Evolutionary conservation across 2,329 filamentous ascomycete species (phyloP).

Genomic region (Parastagonospora avenae): DNA sequence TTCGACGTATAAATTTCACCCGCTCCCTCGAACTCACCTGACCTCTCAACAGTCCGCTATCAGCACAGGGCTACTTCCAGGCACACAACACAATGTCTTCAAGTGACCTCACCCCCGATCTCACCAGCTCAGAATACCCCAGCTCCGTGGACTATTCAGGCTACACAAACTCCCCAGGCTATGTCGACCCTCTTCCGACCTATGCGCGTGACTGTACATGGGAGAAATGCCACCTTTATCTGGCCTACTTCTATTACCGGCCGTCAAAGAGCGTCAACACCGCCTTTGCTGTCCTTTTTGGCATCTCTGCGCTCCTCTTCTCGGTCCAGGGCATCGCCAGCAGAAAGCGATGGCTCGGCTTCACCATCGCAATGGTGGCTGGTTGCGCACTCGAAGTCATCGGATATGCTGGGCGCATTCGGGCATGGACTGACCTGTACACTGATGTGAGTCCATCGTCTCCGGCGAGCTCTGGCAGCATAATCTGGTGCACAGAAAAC

Average conservation of each 20-base stretch:
- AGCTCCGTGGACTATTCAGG: not conserved
- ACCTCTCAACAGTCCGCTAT: too few relatives aligned
- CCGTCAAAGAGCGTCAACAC: constrained; percentile 50
- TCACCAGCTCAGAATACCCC: too few relatives aligned
- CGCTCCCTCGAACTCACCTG: too few relatives aligned
- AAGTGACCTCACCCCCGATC: too few relatives aligned
- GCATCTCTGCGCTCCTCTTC: constrained; percentile 47
- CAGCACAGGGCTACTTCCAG: too few relatives aligned
- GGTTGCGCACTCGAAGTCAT: constrained; percentile 65
- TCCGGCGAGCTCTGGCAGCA: too few relatives aligned
- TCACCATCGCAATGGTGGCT: constrained; percentile 57
- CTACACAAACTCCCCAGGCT: not conserved
- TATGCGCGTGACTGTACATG: constrained; percentile 42
- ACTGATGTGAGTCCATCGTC: constrained; percentile 32
- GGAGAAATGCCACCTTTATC: constrained; percentile 45
- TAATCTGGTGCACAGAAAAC: not conserved
- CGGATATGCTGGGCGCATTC: constrained; percentile 66
- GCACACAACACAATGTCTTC: too few relatives aligned
- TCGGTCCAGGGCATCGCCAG: constrained; percentile 44
- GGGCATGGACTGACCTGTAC: constrained; percentile 65
- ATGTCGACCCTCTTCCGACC: too few relatives aligned
- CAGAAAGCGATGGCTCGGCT: constrained; percentile 47
- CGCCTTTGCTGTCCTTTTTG: constrained; percentile 52
- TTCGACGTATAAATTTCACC: too few relatives aligned
- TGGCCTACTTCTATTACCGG: constrained; percentile 52